phyloP scores from a whole-genome alignment of 208 protist species.

The Trypanosoma vivax region DNA sequence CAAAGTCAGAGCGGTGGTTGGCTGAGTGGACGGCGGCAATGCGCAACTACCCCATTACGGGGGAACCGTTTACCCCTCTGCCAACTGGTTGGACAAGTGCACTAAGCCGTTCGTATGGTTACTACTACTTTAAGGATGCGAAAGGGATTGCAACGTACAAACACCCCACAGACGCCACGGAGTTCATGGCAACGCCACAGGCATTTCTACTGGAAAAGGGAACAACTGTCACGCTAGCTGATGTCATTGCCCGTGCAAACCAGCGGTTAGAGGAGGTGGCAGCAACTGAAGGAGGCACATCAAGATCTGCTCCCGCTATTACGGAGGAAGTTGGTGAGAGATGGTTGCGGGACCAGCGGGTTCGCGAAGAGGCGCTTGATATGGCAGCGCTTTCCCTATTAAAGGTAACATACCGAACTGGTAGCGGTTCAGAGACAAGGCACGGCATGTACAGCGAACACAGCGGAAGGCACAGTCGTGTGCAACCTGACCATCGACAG shows the following conservation, averaged over 20 bases:
- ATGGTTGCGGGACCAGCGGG: slow-evolving; percentile 67
- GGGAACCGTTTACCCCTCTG: slow-evolving; percentile 52
- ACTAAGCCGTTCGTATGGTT: slow-evolving; percentile 44
- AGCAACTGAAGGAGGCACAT: not conserved
- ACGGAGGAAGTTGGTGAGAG: slow-evolving; percentile 21
- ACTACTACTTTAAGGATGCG: slow-evolving; percentile 64
- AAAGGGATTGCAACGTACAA: slow-evolving; percentile 37
- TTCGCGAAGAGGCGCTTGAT: slow-evolving; percentile 54
- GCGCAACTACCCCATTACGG: slow-evolving; percentile 44
- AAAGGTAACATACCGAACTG: slow-evolving; percentile 35
- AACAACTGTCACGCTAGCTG: slow-evolving; percentile 14
- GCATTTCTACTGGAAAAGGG: slow-evolving; percentile 46
- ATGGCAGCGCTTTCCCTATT: slow-evolving; percentile 46
- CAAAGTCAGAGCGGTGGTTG: slow-evolving; percentile 21
- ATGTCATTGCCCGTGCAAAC: slow-evolving; percentile 31
- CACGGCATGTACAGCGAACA: slow-evolving; percentile 1
- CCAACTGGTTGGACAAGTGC: slow-evolving; percentile 54
- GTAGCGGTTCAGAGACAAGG: slow-evolving; percentile 7
- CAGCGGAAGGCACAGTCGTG: not conserved
- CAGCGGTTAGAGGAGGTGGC: not conserved
- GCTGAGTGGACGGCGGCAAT: slow-evolving; percentile 52
- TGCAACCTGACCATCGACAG: slow-evolving; percentile 2
- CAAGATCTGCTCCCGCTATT: slow-evolving; percentile 10
- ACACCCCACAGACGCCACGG: slow-evolving; percentile 52
- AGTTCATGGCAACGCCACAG: slow-evolving; percentile 70